Base-by-base conservation (phyloP, 176 grass and related monocot genomes). In the Oryza meyeriana region DNA sequence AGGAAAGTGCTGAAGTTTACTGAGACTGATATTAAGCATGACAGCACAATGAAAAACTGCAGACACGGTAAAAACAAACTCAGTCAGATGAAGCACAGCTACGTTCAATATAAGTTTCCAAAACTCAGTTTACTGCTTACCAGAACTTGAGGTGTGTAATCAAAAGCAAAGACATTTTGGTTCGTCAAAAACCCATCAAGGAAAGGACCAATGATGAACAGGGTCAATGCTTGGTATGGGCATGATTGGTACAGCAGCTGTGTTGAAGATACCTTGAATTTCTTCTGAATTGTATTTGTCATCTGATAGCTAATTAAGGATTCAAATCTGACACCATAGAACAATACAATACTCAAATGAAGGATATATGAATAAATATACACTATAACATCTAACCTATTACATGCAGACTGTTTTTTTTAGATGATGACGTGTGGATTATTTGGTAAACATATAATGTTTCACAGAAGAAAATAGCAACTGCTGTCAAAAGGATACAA, bases 221-320 rank as follows among this genome's bases (percentile, higher is more conserved):
- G 63, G 8, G 91, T 99, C 65, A 99, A 82, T 64, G 96, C 87
- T 91, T 99, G 96, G 85, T 99, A 99, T 61, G 93, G 96, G 74
- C 89, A 95, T 77, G 93, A 95, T 61, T 99, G 96, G 77, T 99
- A 99, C 68, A 99, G 74, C 26, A 99, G 85, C 80, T 99, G 96
- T 26, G 96, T 99, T 62, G 96, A 99, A 47, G 93, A 99, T 48
- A 99, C 96, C 80, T 99, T 99, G 83, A 99, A 99, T 77, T 95
- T 99, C 79, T 95, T 99, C 81, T 99, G 96, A 80, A 99, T 99
- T 70, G 96, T 99, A 69, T 99, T 99, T 74, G 96, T 99, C 96
- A 99, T 99, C 96, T 99, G 89, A 92, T 57, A 68, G 79, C 72
- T 81, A 50, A 87, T 99, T 79, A 99, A 96, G 96, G 85, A 75